A percentile compares a stretch with the other conserved stretches of the same genome.
Conservation (phyloP, 176 grass and related monocot species). For the Dendrocalamus sinicus region DNA sequence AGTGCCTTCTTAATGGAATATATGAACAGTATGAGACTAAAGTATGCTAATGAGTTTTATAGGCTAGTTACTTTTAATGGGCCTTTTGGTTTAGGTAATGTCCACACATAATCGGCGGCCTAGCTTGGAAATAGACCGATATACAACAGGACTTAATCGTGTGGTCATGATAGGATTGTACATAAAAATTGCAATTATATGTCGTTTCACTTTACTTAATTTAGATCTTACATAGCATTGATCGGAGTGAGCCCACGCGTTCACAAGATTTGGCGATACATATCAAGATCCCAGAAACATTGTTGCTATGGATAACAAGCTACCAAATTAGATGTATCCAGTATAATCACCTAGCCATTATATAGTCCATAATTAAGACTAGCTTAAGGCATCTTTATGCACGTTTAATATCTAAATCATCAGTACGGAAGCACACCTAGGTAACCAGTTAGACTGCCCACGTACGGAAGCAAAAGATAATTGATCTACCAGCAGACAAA, state of each 20-base stretch:
- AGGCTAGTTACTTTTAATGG: no score
- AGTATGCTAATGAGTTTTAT: no score
- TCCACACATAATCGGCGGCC: no score
- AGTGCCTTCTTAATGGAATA: no score
- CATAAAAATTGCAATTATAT: not conserved
- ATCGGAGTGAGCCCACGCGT: not conserved
- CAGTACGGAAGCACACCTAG: conserved; percentile 19
- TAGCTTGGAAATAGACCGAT: no score
- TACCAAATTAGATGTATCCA: not conserved
- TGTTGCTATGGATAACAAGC: not conserved
- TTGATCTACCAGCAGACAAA: conserved; percentile 57
- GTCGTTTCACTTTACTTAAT: not conserved
- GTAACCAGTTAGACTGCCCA: not conserved
- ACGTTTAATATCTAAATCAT: conserved; percentile 8
- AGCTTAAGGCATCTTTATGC: not conserved
- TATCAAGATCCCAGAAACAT: not conserved
- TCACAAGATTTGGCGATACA: not conserved
- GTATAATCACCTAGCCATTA: conserved; percentile 15
- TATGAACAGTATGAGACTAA: no score
- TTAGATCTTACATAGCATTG: not conserved
- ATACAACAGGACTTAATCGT: not conserved
- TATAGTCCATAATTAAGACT: not conserved
- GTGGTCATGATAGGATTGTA: not conserved
- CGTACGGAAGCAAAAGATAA: conserved; percentile 33
- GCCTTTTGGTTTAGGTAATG: no score